Evolutionary conservation across 257 asterid species (phyloP), one percentile per base, ranked within the genome.

Genomic region (Primulina eburnea): DNA sequence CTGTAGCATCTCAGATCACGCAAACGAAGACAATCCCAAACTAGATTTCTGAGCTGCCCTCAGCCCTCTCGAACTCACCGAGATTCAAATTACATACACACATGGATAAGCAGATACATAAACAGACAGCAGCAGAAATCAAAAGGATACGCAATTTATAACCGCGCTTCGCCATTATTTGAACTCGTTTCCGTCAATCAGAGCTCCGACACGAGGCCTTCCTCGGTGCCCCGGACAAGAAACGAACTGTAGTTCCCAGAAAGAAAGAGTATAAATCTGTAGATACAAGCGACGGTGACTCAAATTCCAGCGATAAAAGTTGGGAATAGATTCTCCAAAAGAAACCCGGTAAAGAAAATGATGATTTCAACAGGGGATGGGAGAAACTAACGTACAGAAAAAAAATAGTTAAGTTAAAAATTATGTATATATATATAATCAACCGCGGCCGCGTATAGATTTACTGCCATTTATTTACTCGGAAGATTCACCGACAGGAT

Each of bases 111-210:
- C 40, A 29, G 6, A 30, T 55, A 65, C 0, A 60, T 9, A 60
- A 40, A 65, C 4, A 69, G 18, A 67, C 38, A 55, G 56, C 21
- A 24, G 70, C 38, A 34, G 38, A 73, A n/a, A 20, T 50, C 43
- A 65, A 82, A 65, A 88, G 96, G 96, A 91, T 91, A 94, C 98
- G 99, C 82, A 94, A 79, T 83, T 94, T 94, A 73, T 94, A 94
- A 35, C 98, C 97, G 34, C 97, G 95, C 68, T 88, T 88, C 72
- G 92, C 92, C 98, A 94, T 94, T 74, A 60, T 70, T 32, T 8
- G 3, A 58, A 76, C 68, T 69, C 66, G 55, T 59, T 73, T 62
- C 75, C 69, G 47, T 50, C 38, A 72, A 50, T 35, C 71, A 62
- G 76, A 30, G 20, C 60, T 61, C 77, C 75, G 37, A 62, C 70